Evolutionary conservation across 2,329 filamentous ascomycete genomes (phyloP), one percentile per base, ranked within the genome.

Genomic region (Chalara sp.): DNA sequence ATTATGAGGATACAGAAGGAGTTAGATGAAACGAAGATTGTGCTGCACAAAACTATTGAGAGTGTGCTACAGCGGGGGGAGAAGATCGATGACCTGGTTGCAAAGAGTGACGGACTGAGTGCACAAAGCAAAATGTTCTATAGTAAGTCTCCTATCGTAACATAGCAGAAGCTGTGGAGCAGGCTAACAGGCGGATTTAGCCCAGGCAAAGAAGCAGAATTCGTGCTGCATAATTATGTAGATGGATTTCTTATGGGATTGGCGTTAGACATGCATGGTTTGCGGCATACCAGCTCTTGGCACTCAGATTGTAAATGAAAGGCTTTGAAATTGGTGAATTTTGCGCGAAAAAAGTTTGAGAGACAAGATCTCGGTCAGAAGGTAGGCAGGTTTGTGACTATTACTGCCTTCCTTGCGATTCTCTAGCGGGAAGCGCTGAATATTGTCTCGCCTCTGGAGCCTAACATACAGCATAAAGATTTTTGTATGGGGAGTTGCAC

Each of bases 101-200:
- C 85, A 57, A 97, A 97, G 81, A 95, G 89, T 64, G 89, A 96
- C 62, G 89, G 85, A 10, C 71, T 99, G 64, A 95, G 89, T 70
- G 81, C 83, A 46, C 87, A 93, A 76, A 96, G 89, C 74, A 97
- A 96, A 79, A 92, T 95, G 86, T 99, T 99, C 70, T 97, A 97
- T 70, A 89, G 86, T 86, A 70, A 62, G 77, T 72, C 28, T 41
- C 50, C 45, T 44, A 12, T 32, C 32, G 32, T 44, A 35, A 5
- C 11, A 45, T 32, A 11, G 35, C n/a, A 13, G 29, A 39, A 12
- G 35, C 5, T 31, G 21, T 5, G 32, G 5, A 28, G 21, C 39
- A 21, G 32, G 43, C 53, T 59, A 50, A 59, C 46, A 30, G 11
- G 12, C 21, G 21, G 29, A 11, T 11, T 51, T 49, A 78, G 75